Evolutionary conservation across 225 moss, liverwort and hornwort genomes (phyloP), one percentile per base, ranked within the genome.

Genomic region (Ulota crispa): DNA sequence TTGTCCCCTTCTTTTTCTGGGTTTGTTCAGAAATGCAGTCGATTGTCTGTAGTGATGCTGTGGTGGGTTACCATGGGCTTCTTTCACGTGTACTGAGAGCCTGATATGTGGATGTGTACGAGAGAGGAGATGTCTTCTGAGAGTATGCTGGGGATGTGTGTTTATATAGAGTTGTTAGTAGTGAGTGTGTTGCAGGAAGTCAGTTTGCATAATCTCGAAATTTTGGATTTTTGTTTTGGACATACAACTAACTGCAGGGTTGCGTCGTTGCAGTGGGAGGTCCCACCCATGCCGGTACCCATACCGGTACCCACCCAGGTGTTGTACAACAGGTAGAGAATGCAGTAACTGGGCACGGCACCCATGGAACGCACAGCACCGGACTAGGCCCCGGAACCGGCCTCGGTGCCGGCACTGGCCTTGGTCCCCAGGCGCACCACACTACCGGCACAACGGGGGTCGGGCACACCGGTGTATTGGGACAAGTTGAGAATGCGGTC

Each of bases 291-390:
- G 15, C 78, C 2, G 85, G 65, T 15, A 62, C 82, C 23, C 78
- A 69, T 39, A 52, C n/a, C 0, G 77, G 68, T 4, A 47, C 47
- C 16, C 47, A 47, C 47, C 47, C 47, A 41, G 77, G 67, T 28
- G 31, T 78, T 3, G 74, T 68, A 68, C 81, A 87, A 4, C 59
- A 85, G 21, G 82, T 85, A 5, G 88, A 88, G 32, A 82, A 88
- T 34, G 85, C 79, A 4, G 79, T 88, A 0, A 76, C 82, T 12
- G 88, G 85, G 7, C 85, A 82, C 24, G 82, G 85, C 13, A 78
- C 70, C 12, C 79, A 86, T 7, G 77, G 76, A n/a, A 78, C 82
- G 2, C 52, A 54, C 42, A 47, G 55, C 34, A 41, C 55, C 15
- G 84, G 84, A 1, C 23, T 69, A 0, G 79, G 79, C 1, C 36